Conservation (phyloP, 768 basidiomycete species). For the Tylopilus cervinicoccineus region DNA sequence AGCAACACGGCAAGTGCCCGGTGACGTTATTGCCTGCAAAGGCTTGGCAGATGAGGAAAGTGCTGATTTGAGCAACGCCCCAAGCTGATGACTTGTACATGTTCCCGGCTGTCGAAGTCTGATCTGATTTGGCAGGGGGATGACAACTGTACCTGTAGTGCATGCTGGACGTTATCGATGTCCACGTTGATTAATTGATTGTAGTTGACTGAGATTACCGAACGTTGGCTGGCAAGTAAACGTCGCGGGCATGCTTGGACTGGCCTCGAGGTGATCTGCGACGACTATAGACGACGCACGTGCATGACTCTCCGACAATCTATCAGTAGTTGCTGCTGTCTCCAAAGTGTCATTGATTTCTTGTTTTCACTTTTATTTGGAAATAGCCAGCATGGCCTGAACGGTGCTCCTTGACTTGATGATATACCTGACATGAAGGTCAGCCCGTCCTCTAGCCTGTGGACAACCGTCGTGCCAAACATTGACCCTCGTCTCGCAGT, state of each 20-base stretch:
- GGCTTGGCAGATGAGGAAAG: conserved; percentile 83
- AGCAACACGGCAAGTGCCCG: conserved; percentile 76
- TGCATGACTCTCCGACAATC: conserved; percentile 12
- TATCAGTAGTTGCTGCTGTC: conserved; percentile 2
- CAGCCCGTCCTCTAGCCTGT: conserved; percentile 1
- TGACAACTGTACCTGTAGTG: not conserved
- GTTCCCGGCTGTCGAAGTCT: conserved; percentile 2
- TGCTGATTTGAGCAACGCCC: conserved; percentile 57
- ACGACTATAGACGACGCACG: conserved; percentile 17
- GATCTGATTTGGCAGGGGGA: conserved; percentile 7
- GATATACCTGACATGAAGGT: conserved; percentile 29
- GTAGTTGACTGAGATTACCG: not conserved
- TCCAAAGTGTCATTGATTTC: conserved; percentile 10
- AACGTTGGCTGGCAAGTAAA: not conserved
- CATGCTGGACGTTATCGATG: conserved; percentile 3
- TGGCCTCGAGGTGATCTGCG: not conserved
- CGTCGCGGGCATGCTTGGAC: not conserved
- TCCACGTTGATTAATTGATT: conserved; percentile 6
- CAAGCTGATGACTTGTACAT: not conserved
- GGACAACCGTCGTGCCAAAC: not conserved
- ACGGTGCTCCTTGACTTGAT: conserved; percentile 8
- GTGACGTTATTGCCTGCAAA: conserved; percentile 75
- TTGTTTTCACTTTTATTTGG: conserved; percentile 6
- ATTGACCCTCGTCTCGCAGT: conserved; percentile 48
- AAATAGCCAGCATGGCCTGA: conserved; percentile 28